These are phyloP conservation scores for Uronychia setigera DNA, from an alignment of 73 alveolate species.

Conservation along the genomic window DNA sequence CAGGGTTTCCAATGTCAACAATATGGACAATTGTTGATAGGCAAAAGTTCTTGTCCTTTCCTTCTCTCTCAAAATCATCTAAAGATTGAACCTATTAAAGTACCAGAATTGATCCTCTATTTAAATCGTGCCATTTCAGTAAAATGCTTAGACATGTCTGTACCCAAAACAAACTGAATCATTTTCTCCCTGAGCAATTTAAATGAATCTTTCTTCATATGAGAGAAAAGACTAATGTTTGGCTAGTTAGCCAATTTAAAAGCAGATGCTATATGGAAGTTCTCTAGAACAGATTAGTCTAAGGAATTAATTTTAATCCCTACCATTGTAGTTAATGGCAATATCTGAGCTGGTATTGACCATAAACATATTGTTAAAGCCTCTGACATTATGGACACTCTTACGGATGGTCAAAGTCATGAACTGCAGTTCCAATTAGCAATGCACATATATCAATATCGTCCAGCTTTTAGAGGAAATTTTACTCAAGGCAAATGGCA, in stretches of 20 bases:
- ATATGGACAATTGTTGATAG: slow-evolving; percentile 74
- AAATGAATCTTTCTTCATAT: slow-evolving; percentile 44
- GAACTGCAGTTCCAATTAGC: slow-evolving; percentile 69
- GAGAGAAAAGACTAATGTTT: slow-evolving; percentile 49
- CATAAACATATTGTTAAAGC: slow-evolving; percentile 64
- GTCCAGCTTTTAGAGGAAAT: slow-evolving; percentile 54
- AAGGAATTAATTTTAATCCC: slow-evolving; percentile 42
- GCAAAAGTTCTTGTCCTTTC: slow-evolving; percentile 38
- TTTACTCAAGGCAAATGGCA: not conserved
- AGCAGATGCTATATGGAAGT: slow-evolving; percentile 69
- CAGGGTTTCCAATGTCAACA: slow-evolving; percentile 85
- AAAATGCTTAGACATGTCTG: slow-evolving; percentile 90
- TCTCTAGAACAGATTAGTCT: slow-evolving; percentile 61
- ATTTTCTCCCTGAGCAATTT: slow-evolving; percentile 67
- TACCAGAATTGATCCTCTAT: not conserved
- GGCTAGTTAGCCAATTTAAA: slow-evolving; percentile 28
- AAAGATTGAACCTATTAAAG: slow-evolving; percentile 40
- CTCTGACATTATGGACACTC: slow-evolving; percentile 7
- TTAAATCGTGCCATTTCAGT: slow-evolving; percentile 65
- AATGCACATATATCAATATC: slow-evolving; percentile 62
- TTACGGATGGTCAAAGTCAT: slow-evolving; percentile 78
- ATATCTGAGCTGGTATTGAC: slow-evolving; percentile 44
- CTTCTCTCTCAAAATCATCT: slow-evolving; percentile 67
- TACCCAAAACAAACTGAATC: slow-evolving; percentile 75
- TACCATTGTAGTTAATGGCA: slow-evolving; percentile 69